Evolutionary conservation across 768 basidiomycete species (phyloP).

Genomic region (Boletus rubroflammeus): DNA sequence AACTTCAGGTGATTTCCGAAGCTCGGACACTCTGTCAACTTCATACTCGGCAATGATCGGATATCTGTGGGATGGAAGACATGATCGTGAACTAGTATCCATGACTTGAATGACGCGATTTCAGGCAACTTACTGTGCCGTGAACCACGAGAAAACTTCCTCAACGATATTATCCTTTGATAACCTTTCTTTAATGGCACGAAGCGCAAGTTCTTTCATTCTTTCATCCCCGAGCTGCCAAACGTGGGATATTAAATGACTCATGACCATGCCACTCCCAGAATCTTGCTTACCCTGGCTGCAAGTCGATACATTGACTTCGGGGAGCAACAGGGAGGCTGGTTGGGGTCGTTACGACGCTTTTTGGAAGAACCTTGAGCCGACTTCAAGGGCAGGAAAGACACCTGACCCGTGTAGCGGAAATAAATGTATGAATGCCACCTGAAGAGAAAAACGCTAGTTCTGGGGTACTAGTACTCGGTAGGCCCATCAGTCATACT

Average conservation of each 20-base stretch:
- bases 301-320: conserved; percentile 40
- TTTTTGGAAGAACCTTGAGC: not conserved
- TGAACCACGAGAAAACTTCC: conserved; percentile 32
- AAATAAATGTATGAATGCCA: conserved; percentile 30
- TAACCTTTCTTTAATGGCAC: conserved; percentile 22
- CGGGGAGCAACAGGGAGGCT: conserved; percentile 27
- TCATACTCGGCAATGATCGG: conserved; percentile 10
- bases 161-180: conserved; percentile 26
- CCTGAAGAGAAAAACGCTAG: conserved; percentile 5
- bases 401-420: conserved; percentile 30
- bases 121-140: conserved; percentile 24
- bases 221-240: conserved; percentile 25
- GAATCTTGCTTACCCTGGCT: conserved; percentile 14
- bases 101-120: not conserved
- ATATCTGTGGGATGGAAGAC: conserved; percentile 13
- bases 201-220: conserved; percentile 24
- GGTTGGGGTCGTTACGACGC: not conserved
- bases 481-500: not conserved
- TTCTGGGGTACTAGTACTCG: not conserved
- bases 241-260: not conserved
- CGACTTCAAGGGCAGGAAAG: conserved; percentile 25
- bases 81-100: not conserved
- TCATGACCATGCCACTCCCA: not conserved
- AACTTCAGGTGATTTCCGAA: conserved; percentile 23
- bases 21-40: conserved; percentile 18